Evolutionary conservation across 805 yeast genomes (phyloP).

Genomic region (Starmerella bombi): DNA sequence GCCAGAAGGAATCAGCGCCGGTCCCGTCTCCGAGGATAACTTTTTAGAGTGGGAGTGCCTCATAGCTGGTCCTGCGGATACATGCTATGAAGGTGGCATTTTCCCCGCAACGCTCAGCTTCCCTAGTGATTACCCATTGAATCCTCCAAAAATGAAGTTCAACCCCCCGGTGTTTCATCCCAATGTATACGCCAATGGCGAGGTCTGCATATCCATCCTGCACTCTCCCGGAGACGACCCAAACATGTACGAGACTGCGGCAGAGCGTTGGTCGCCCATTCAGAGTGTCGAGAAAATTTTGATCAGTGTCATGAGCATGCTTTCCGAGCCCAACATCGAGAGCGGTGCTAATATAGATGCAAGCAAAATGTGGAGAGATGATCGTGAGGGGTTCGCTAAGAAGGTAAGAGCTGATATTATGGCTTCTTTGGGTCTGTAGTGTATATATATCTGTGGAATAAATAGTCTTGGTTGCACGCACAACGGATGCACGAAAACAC

Average conservation of each 20-base stretch:
- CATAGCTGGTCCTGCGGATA: constrained; percentile 69
- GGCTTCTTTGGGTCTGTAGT: constrained; percentile 50
- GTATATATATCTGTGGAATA: background rate
- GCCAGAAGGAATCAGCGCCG: constrained; percentile 92
- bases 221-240: constrained; percentile 98
- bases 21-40: constrained; percentile 66
- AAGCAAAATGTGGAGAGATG: constrained; percentile 80
- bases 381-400: constrained; percentile 51
- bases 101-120: constrained; percentile 62
- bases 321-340: constrained; percentile 88
- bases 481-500: too few species aligned
- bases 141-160: constrained; percentile 65
- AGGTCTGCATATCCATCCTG: constrained; percentile 86
- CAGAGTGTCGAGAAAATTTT: constrained; percentile 95
- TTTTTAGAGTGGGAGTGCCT: constrained; percentile 74
- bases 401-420: constrained; percentile 57
- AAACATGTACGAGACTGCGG: constrained; percentile 84
- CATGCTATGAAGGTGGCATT: constrained; percentile 80
- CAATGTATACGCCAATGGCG: constrained; percentile 83
- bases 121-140: constrained; percentile 69
- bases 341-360: constrained; percentile 85
- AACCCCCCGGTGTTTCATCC: constrained; percentile 84
- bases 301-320: constrained; percentile 85
- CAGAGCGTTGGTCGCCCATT: constrained; percentile 96
- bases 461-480: too few species aligned